Evolutionary conservation across 441 rosid species (phyloP).

Genomic region (Corymbia citriodora): DNA sequence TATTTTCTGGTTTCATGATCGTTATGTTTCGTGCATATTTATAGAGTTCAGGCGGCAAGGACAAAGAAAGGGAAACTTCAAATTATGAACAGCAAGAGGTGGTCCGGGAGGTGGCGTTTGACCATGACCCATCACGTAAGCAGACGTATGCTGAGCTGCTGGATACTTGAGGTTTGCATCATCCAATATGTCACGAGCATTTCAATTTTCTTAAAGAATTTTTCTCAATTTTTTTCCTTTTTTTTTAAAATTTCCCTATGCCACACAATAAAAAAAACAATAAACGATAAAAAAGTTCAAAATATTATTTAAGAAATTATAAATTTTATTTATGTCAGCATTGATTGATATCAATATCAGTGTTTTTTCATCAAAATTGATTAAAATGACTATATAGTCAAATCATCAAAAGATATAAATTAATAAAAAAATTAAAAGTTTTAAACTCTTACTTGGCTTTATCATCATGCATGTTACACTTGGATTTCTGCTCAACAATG

Average conservation of each 20-base stretch:
- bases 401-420: rapidly evolving
- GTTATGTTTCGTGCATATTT: neutral
- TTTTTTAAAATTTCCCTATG: too few relatives aligned
- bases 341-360: rapidly evolving
- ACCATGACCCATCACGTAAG: neutral
- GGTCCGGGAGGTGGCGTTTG: neutral
- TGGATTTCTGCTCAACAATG: neutral
- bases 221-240: too few relatives aligned
- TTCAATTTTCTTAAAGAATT: neutral
- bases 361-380: neutral
- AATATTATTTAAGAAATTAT: neutral
- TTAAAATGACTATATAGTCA: rapidly evolving
- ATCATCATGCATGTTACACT: neutral
- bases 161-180: neutral
- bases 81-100: neutral
- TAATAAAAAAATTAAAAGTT: neutral
- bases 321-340: neutral
- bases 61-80: neutral
- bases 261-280: neutral
- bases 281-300: neutral
- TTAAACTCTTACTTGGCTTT: neutral
- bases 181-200: neutral
- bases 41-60: neutral
- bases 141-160: neutral
- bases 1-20: neutral